These are phyloP conservation scores for Naumovozyma castellii DNA, from an alignment of 805 yeast genomes.

Conservation along the genomic window DNA sequence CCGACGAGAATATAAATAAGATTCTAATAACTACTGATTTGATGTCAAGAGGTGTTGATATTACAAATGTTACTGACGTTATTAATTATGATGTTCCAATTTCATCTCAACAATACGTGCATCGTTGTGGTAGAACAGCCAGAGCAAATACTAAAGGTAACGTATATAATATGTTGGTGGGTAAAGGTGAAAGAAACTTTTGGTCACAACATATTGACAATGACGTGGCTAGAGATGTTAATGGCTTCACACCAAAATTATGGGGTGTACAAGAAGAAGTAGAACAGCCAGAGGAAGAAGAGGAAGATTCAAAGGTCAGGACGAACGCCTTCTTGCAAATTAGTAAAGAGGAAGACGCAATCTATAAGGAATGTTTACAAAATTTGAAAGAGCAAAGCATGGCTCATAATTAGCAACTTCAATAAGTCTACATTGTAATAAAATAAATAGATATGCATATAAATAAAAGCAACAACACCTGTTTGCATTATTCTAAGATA, in stretches of 20 bases:
- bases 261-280: conserved; percentile 7
- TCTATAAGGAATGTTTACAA: conserved; percentile 38
- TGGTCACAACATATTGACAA: conserved; percentile 46
- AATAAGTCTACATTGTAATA: too few species aligned
- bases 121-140: conserved; percentile 94
- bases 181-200: conserved; percentile 62
- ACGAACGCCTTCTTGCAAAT: conserved; percentile 16
- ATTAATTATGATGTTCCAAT: conserved; percentile 86
- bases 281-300: conserved; percentile 7
- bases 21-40: conserved; percentile 76
- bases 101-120: conserved; percentile 86
- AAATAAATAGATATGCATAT: not conserved
- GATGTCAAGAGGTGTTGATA: conserved; percentile 92
- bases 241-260: conserved; percentile 25
- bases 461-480: too few species aligned
- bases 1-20: conserved; percentile 32
- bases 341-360: conserved; percentile 30
- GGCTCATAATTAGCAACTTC: conserved; percentile 1
- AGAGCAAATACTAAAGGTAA: conserved; percentile 76
- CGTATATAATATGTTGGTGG: conserved; percentile 65
- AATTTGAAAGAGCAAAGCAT: conserved; percentile 37
- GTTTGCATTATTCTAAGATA: not conserved
- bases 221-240: conserved; percentile 43
- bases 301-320: conserved; percentile 8
- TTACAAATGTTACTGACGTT: conserved; percentile 59